Evolutionary conservation across 2,329 filamentous ascomycete genomes (phyloP).

Genomic region (Boeremia exigua): DNA sequence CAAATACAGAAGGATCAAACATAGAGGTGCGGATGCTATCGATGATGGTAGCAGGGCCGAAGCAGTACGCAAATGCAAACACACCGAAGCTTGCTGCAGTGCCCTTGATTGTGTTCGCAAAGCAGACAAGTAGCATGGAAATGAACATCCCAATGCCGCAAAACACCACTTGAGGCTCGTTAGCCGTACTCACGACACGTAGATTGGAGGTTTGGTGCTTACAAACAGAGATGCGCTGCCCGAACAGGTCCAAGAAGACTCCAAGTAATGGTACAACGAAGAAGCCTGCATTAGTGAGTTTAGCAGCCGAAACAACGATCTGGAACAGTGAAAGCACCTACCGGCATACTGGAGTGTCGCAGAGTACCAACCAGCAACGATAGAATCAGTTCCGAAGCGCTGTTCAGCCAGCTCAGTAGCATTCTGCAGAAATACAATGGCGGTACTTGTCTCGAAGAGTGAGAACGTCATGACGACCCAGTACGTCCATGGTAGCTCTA

Average conservation of each 20-base stretch:
- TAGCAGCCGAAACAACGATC: too few species aligned
- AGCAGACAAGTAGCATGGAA: conserved; percentile 61
- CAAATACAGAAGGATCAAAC: conserved; percentile 66
- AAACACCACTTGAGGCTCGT: too few species aligned
- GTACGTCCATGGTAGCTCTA: conserved; percentile 65
- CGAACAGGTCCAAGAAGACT: conserved; percentile 62
- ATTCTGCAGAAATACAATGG: conserved; percentile 62
- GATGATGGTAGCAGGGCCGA: conserved; percentile 66
- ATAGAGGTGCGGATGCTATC: conserved; percentile 66
- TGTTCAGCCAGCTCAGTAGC: conserved; percentile 67
- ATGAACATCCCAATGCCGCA: conserved; percentile 60
- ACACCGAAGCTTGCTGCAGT: conserved; percentile 67
- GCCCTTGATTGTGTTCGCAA: conserved; percentile 58
- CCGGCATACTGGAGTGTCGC: conserved; percentile 63
- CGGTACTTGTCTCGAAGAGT: conserved; percentile 64
- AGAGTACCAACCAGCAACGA: conserved; percentile 67
- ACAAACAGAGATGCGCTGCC: conserved; percentile 59
- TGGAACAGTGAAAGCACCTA: too few species aligned
- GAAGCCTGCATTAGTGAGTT: too few species aligned
- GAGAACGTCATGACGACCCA: conserved; percentile 64
- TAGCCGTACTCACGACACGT: too few species aligned
- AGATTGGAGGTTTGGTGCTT: too few species aligned
- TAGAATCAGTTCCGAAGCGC: conserved; percentile 61
- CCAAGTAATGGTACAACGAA: conserved; percentile 65
- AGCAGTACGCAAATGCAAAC: conserved; percentile 61